These are phyloP conservation scores for Pyropia haitanensis DNA, from an alignment of 23 red algal genomes.

Conservation along the genomic window DNA sequence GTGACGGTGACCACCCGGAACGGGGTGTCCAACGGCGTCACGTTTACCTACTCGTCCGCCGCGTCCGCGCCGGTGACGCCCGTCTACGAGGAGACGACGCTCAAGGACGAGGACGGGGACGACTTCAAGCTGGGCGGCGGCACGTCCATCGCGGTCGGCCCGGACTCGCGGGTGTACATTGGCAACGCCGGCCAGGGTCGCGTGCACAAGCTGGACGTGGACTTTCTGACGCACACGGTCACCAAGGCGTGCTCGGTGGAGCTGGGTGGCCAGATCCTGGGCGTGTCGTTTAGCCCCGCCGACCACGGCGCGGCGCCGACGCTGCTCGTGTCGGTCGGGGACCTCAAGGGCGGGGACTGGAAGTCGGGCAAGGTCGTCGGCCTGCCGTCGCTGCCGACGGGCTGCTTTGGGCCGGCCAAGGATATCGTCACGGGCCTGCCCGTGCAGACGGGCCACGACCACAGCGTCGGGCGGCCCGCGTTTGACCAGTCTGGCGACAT, in stretches of 20 bases:
- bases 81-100: not conserved
- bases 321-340: constrained; percentile 32
- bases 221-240: constrained; percentile 10
- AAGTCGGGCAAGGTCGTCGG: constrained; percentile 32
- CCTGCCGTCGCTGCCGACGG: too few relatives aligned
- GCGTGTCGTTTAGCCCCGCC: constrained; percentile 46
- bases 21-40: too few relatives aligned
- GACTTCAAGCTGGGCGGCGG: constrained; percentile 5
- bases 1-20: too few relatives aligned
- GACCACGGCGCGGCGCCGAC: constrained; percentile 6
- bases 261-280: constrained; percentile 36
- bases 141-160: constrained; percentile 17
- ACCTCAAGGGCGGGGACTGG: constrained; percentile 34
- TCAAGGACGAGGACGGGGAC: constrained; percentile 2
- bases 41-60: too few relatives aligned
- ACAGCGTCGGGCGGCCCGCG: constrained; percentile 32
- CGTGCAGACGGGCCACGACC: constrained; percentile 45
- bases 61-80: too few relatives aligned
- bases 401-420: too few relatives aligned
- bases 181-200: constrained; percentile 25
- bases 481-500: constrained; percentile 43
- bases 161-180: constrained; percentile 39
- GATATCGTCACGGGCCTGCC: constrained; percentile 12
- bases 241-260: constrained; percentile 37
- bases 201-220: constrained; percentile 32